Percentiles rank a stretch among this genome's conserved stretches.
These are phyloP conservation scores for Citrus medica DNA, from an alignment of 345 rosid genomes.

Conservation along the genomic window DNA sequence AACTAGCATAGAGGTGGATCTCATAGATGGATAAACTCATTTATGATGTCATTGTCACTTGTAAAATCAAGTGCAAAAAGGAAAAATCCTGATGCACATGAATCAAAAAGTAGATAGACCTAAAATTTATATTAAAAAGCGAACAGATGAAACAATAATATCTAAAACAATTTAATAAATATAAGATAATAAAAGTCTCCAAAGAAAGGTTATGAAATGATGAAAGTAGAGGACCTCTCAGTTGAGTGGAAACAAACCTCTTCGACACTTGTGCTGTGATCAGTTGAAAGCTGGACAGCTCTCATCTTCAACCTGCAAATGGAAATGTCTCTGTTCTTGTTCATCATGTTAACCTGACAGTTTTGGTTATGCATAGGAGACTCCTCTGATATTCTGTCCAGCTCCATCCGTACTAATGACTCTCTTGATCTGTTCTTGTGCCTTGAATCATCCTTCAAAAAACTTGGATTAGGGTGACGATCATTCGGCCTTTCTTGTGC, in stretches of 20 bases:
- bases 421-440: constrained; percentile 79
- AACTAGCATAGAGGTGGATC: neutral
- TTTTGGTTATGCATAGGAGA: constrained; percentile 84
- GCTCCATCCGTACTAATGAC: constrained; percentile 84
- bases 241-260: constrained; percentile 46
- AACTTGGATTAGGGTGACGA: constrained; percentile 60
- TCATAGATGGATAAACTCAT: neutral
- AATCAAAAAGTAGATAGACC: neutral
- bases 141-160: neutral
- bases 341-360: constrained; percentile 61
- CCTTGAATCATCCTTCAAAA: constrained; percentile 59
- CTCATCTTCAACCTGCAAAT: constrained; percentile 86
- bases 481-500: constrained; percentile 88
- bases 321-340: constrained; percentile 84
- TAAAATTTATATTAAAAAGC: neutral
- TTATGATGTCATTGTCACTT: neutral
- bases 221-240: constrained; percentile 11
- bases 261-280: constrained; percentile 85
- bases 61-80: neutral
- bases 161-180: neutral
- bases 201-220: neutral
- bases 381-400: constrained; percentile 95
- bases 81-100: neutral
- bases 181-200: neutral
- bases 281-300: constrained; percentile 93